phyloP scores from a whole-genome alignment of 2,329 filamentous ascomycete genomes.

The Microdochium trichocladiopsis region DNA sequence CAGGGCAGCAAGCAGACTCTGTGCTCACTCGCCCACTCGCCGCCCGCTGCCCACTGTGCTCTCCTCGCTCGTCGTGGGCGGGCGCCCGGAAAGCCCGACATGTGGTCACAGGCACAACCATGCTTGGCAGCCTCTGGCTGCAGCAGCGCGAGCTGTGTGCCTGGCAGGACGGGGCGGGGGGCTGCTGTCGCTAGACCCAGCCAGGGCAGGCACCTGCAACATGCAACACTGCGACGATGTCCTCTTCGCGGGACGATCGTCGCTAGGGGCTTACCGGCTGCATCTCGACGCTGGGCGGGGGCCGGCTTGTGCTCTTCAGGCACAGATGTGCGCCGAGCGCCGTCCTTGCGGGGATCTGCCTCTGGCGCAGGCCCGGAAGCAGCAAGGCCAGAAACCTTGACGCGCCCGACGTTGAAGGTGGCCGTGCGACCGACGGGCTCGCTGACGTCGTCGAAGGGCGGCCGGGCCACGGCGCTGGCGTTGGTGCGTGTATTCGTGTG shows the following conservation, averaged over 20 bases:
- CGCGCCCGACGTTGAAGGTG: neutral
- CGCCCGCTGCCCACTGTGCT: no score
- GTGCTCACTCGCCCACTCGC: no score
- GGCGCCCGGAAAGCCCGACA: neutral
- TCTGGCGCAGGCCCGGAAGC: neutral
- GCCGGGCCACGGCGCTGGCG: no score
- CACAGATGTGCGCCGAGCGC: neutral
- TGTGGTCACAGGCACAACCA: neutral
- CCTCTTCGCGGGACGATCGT: neutral
- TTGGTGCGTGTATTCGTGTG: no score
- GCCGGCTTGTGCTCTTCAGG: neutral
- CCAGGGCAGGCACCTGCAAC: no score
- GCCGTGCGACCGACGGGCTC: no score
- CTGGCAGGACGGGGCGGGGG: neutral
- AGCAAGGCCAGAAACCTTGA: neutral
- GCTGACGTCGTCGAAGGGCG: neutral
- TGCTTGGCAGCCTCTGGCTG: neutral
- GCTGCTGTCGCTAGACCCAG: no score
- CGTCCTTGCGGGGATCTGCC: neutral
- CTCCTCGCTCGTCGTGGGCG: no score
- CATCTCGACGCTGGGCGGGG: neutral
- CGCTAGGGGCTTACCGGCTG: neutral
- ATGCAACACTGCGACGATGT: neutral
- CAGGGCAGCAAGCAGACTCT: no score
- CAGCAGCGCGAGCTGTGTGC: neutral